These are phyloP conservation scores for Dipodascopsis tothii DNA, from an alignment of 805 yeast genomes.

Conservation along the genomic window DNA sequence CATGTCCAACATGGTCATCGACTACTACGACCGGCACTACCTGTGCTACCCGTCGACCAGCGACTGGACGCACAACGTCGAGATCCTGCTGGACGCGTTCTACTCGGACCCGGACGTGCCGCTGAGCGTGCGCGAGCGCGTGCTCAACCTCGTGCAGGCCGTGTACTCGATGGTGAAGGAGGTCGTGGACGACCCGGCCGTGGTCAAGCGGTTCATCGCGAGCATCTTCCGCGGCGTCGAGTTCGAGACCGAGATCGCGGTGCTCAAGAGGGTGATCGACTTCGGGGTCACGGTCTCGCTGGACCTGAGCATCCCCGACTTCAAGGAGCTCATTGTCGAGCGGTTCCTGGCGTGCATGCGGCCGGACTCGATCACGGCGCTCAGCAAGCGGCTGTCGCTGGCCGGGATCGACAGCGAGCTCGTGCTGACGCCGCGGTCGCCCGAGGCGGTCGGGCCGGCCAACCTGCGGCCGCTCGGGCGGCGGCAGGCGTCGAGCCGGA, in stretches of 20 bases:
- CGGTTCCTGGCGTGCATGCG: slow-evolving; percentile 24
- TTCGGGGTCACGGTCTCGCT: slow-evolving; percentile 26
- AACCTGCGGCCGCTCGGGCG: not conserved
- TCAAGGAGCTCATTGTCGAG: slow-evolving; percentile 4
- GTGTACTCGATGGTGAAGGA: slow-evolving; percentile 35
- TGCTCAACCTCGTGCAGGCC: slow-evolving; percentile 32
- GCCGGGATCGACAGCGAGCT: not conserved
- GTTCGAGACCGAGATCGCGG: slow-evolving; percentile 31
- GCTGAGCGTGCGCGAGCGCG: slow-evolving; percentile 22
- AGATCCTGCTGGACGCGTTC: slow-evolving; percentile 41
- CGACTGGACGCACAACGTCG: slow-evolving; percentile 46
- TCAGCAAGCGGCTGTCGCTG: too few species aligned
- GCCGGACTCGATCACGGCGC: too few species aligned
- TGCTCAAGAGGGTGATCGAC: slow-evolving; percentile 30
- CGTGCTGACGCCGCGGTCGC: not conserved
- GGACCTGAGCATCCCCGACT: slow-evolving; percentile 5
- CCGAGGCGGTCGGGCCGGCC: too few species aligned
- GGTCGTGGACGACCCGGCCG: slow-evolving; percentile 29
- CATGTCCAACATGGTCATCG: slow-evolving; percentile 40
- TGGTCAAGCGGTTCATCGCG: slow-evolving; percentile 32
- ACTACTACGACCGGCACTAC: slow-evolving; percentile 42
- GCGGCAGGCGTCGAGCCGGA: not conserved
- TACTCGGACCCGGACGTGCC: slow-evolving; percentile 30
- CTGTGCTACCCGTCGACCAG: slow-evolving; percentile 48
- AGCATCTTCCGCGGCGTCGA: slow-evolving; percentile 32